phyloP scores from a whole-genome alignment of 2,329 filamentous ascomycete species.

The Penicillium sp. region DNA sequence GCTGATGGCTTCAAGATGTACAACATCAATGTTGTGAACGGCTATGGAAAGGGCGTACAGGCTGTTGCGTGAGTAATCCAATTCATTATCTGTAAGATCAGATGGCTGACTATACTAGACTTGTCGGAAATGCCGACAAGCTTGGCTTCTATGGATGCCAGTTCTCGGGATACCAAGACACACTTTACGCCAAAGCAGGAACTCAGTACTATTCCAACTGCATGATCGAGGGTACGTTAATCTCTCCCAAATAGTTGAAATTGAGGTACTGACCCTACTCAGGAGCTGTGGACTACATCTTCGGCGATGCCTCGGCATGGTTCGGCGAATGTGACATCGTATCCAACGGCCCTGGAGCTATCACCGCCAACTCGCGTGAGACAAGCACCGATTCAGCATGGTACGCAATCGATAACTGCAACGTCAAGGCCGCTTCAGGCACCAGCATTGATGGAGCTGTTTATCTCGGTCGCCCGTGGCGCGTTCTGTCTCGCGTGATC shows the following conservation, averaged over 20 bases:
- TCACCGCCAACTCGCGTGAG: constrained; percentile 35
- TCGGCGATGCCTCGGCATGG: constrained; percentile 34
- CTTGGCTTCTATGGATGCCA: constrained; percentile 39
- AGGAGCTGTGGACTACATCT: constrained; percentile 40
- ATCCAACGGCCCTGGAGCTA: constrained; percentile 32
- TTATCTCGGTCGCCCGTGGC: constrained; percentile 38
- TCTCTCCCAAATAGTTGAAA: neutral
- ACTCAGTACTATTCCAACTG: constrained; percentile 38
- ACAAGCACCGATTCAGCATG: constrained; percentile 25
- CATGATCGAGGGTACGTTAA: constrained; percentile 28
- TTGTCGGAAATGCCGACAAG: constrained; percentile 31
- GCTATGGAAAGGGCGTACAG: constrained; percentile 35
- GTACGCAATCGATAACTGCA: constrained; percentile 36
- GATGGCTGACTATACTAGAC: constrained; percentile 11
- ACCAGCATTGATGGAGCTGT: constrained; percentile 23
- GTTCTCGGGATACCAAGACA: constrained; percentile 40
- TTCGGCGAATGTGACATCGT: constrained; percentile 35
- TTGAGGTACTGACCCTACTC: neutral
- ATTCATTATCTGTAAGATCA: neutral
- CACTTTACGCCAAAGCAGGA: constrained; percentile 36
- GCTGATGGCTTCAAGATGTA: constrained; percentile 34
- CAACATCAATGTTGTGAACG: constrained; percentile 40
- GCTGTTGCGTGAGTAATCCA: constrained; percentile 33
- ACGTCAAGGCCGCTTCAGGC: constrained; percentile 22
- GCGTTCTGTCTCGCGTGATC: constrained; percentile 36